A percentile compares a stretch with the other conserved stretches of the same genome.
Evolutionary conservation across 805 yeast genomes (phyloP).

Genomic region (Hanseniaspora osmophila): DNA sequence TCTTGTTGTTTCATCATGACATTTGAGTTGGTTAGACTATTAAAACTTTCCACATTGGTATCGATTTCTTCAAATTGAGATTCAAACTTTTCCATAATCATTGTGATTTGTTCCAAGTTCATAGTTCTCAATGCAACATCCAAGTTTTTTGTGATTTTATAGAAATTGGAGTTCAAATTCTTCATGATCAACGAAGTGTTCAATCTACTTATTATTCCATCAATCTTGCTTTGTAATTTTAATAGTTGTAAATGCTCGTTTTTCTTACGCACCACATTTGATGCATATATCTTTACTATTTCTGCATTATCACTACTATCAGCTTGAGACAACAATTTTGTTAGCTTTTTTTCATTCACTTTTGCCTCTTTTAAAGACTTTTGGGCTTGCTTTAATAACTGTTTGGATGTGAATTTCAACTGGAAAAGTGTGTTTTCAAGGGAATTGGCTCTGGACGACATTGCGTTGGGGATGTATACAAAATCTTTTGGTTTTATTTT

Average conservation of each 20-base stretch:
- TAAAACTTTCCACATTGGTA: slow-evolving; percentile 44
- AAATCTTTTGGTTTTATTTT: not conserved
- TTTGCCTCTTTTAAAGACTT: slow-evolving; percentile 85
- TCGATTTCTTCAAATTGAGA: slow-evolving; percentile 91
- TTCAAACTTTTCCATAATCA: slow-evolving; percentile 96
- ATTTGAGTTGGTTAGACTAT: slow-evolving; percentile 3
- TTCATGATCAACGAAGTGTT: slow-evolving; percentile 98
- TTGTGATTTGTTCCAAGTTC: slow-evolving; percentile 84
- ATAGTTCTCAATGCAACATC: slow-evolving; percentile 88
- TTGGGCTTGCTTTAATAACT: slow-evolving; percentile 75
- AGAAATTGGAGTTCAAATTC: slow-evolving; percentile 86
- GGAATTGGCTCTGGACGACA: not conserved
- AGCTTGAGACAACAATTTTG: slow-evolving; percentile 36
- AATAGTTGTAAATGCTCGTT: slow-evolving; percentile 74
- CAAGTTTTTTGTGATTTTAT: slow-evolving; percentile 87
- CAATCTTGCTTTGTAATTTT: slow-evolving; percentile 76
- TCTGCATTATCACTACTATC: slow-evolving; percentile 54
- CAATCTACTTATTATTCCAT: slow-evolving; percentile 89
- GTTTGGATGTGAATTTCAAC: slow-evolving; percentile 77
- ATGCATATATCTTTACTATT: slow-evolving; percentile 87
- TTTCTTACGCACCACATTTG: slow-evolving; percentile 84
- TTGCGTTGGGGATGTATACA: not conserved
- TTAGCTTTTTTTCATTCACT: slow-evolving; percentile 73
- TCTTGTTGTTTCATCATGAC: slow-evolving; percentile 5
- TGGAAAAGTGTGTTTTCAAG: slow-evolving; percentile 24